Evolutionary conservation across 1,139 yeast species (phyloP), one percentile per base, ranked within the genome.

Genomic region (Debaryomyces subglobosus): DNA sequence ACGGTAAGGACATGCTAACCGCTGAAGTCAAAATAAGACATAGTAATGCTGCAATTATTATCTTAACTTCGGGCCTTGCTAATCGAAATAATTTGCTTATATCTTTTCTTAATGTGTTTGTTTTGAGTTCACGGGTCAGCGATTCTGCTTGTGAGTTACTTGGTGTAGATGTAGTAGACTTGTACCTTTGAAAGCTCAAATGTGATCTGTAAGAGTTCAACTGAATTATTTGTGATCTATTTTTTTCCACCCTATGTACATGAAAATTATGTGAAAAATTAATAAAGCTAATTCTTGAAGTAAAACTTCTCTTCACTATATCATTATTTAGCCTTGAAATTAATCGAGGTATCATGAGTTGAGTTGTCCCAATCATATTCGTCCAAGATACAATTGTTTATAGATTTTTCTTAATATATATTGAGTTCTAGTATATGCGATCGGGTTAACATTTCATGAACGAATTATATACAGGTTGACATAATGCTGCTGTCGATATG

Each of bases 1-100:
- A 81, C 3, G 98, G 97, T 49, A 91, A 72, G 4, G 87, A 74
- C 86, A 92, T 84, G 15, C 75, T 61, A 5, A 72, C 69, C 1
- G 74, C 60, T 1, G 79, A 72, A 0, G 80, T 71, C 25, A 87
- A 78, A 20, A 90, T 69, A 27, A 91, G 74, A 49, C 90, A 77
- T 1, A 76, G 56, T 44, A 91, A 72, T 0, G 97, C 96, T 38
- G 60, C 63, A 7, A 64, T 43, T 21, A 75, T 50, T 5, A 71
- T 49, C 32, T 57, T 63, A 38, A 60, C 58, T 53, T 76, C 81
- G 0, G 80, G 80, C 37, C 61, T 62, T 5, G 78, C 80, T 38
- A 76, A 57, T 33, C 55, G 57, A 21, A 73, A 44, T 13, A 76
- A 61, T 40, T 68, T 64, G 20, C 46, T 39, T n/a, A 68, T 39